A percentile compares a stretch with the other conserved stretches of the same genome.
Evolutionary conservation across 257 asterid species (phyloP).

Genomic region (Solanum piurae): DNA sequence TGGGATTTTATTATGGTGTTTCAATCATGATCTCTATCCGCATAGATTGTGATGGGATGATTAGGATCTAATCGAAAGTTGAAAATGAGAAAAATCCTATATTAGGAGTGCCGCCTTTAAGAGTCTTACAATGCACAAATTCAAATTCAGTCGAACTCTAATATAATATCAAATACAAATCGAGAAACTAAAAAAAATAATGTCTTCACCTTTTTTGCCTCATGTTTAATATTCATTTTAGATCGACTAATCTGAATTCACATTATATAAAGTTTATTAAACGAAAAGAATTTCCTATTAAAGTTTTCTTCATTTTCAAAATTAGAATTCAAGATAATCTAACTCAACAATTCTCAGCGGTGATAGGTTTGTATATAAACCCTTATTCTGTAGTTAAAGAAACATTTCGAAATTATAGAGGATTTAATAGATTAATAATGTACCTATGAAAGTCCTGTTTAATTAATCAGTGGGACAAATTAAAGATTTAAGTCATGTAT

Average conservation of each 20-base stretch:
- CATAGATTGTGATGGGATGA: rapidly evolving
- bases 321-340: too few species aligned
- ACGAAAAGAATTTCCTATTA: neutral
- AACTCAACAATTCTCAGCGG: neutral
- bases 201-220: too few species aligned
- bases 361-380: neutral
- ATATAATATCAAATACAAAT: neutral
- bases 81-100: neutral
- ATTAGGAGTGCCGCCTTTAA: neutral
- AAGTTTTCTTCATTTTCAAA: neutral
- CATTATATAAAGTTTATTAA: neutral
- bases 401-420: neutral
- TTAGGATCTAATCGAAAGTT: neutral
- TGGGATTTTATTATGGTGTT: neutral
- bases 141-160: neutral
- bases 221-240: neutral
- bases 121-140: neutral
- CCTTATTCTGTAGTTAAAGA: neutral
- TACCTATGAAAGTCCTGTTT: neutral
- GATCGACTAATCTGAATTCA: neutral
- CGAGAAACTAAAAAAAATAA: neutral
- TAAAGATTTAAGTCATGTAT: neutral
- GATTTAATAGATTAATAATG: neutral
- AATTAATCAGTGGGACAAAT: neutral
- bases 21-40: neutral